phyloP scores from a whole-genome alignment of 108 stramenopile species.

The Pseudonitzschia multiseries region DNA sequence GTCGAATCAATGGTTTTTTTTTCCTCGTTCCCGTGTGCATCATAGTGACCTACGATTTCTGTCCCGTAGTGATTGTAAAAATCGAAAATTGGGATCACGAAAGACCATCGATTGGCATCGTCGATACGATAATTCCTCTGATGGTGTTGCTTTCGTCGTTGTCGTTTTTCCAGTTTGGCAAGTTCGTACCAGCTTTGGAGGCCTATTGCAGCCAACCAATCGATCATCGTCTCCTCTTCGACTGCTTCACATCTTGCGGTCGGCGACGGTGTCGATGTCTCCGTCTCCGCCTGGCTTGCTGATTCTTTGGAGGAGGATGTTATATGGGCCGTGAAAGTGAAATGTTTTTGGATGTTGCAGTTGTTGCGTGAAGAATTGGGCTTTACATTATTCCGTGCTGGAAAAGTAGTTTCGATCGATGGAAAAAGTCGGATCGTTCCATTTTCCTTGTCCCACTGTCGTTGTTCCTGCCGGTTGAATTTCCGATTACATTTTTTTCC shows the following conservation, averaged over 20 bases:
- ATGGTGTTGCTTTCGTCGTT: not conserved
- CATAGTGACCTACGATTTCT: not conserved
- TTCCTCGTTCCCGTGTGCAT: no score
- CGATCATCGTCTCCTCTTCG: not conserved
- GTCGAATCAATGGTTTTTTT: not conserved
- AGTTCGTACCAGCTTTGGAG: slow-evolving; percentile 11
- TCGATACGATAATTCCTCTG: not conserved
- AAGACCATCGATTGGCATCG: not conserved
- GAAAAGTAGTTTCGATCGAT: not conserved
- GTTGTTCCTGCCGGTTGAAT: not conserved
- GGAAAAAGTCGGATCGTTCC: slow-evolving; percentile 1
- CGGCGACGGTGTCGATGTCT: not conserved
- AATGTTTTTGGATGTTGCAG: no score
- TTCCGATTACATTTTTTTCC: not conserved
- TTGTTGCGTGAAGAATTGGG: no score
- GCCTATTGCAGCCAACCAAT: slow-evolving; percentile 3
- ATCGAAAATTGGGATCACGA: not conserved
- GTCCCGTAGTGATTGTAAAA: not conserved
- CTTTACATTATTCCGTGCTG: not conserved
- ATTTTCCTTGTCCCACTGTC: not conserved
- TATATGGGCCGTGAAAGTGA: no score
- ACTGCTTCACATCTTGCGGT: no score
- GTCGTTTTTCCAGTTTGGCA: not conserved
- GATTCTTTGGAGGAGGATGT: not conserved
- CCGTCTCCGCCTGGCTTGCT: not conserved